Evolutionary conservation across 495 filamentous ascomycete species (phyloP).

Genomic region (Pyrenopolyporus hunteri): DNA sequence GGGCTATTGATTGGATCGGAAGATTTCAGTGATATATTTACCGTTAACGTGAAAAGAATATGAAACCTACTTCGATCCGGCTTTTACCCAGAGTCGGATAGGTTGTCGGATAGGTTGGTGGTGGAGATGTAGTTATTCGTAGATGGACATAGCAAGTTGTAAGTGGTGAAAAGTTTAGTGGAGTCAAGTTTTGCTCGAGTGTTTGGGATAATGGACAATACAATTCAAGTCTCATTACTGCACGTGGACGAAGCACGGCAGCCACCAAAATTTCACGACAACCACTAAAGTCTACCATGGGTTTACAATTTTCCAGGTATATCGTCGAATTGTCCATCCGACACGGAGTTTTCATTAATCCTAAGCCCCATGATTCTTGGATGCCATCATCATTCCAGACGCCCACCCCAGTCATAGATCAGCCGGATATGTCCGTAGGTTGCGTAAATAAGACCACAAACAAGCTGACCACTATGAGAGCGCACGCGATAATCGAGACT

Average conservation of each 20-base stretch:
- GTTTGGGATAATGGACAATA: slow-evolving; percentile 4
- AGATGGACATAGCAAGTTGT: no score
- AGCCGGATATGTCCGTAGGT: slow-evolving; percentile 54
- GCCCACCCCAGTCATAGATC: slow-evolving; percentile 5
- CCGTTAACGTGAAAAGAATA: neutral
- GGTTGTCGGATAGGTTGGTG: no score
- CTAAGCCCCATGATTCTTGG: neutral
- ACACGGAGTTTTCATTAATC: neutral
- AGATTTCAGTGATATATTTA: neutral
- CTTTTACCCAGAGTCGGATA: neutral
- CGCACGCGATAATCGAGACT: slow-evolving; percentile 70
- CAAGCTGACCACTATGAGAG: slow-evolving; percentile 73
- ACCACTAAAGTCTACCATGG: neutral
- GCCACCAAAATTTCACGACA: slow-evolving; percentile 2
- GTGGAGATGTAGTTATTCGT: no score
- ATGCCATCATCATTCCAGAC: slow-evolving; percentile 10
- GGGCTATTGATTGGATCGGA: neutral
- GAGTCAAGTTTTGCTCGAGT: slow-evolving; percentile 5
- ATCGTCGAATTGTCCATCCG: neutral
- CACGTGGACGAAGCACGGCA: neutral
- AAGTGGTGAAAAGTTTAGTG: slow-evolving; percentile 17
- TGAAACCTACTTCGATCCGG: neutral
- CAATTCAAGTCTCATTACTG: neutral
- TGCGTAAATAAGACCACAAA: slow-evolving; percentile 73
- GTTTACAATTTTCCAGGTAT: neutral